Evolutionary conservation across 208 protist species (phyloP).

Genomic region (Leishmania tarentolae): DNA sequence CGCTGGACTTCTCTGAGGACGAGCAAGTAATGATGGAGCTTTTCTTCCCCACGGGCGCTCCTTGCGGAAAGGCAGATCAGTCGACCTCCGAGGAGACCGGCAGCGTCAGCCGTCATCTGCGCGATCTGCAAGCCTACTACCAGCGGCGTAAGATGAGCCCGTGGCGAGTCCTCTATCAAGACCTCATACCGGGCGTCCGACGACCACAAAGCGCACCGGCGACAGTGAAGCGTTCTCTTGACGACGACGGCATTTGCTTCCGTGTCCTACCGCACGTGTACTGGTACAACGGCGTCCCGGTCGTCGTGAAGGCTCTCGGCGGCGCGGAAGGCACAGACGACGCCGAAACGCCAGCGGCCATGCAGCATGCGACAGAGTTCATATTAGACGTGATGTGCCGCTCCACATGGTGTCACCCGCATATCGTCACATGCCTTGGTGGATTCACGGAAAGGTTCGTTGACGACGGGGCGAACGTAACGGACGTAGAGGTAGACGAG

Average conservation of each 20-base stretch:
- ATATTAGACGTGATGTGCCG: conserved; percentile 60
- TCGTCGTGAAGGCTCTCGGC: conserved; percentile 29
- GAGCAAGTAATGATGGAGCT: conserved; percentile 24
- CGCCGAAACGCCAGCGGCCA: conserved; percentile 15
- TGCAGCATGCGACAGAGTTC: conserved; percentile 47
- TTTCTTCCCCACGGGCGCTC: conserved; percentile 9
- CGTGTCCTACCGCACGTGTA: conserved; percentile 24
- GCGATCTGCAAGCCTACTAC: conserved; percentile 42
- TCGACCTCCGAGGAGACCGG: background rate
- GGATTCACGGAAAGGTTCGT: conserved; percentile 67
- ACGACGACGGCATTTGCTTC: conserved; percentile 3
- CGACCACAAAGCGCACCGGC: background rate
- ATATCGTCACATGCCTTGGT: conserved; percentile 55
- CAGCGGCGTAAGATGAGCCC: conserved; percentile 41
- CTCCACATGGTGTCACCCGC: conserved; percentile 63
- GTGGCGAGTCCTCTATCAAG: conserved; percentile 55
- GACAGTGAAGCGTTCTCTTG: background rate
- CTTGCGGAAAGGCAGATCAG: background rate
- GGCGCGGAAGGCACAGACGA: conserved; percentile 3
- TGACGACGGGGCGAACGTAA: background rate
- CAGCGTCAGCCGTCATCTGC: conserved; percentile 6
- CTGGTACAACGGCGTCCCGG: conserved; percentile 18
- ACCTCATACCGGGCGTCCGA: conserved; percentile 2
- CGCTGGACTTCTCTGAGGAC: conserved; percentile 38
- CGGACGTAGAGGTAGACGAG: too few relatives aligned